Evolutionary conservation across 805 yeast genomes (phyloP).

Genomic region (Yamadazyma laniorum): DNA sequence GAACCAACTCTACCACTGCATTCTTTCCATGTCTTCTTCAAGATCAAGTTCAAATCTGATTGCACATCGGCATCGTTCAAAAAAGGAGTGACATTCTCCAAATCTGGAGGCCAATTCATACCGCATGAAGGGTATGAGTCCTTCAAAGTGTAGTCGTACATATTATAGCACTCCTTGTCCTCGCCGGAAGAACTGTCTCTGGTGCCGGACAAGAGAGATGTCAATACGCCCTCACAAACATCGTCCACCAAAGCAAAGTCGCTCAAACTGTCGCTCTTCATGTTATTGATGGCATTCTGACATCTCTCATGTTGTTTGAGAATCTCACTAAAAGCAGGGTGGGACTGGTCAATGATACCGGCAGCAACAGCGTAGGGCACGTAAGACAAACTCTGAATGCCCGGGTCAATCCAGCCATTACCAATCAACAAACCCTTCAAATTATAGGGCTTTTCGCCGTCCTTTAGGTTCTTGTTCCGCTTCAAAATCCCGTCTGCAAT

Average conservation of each 20-base stretch:
- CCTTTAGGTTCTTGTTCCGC: constrained; percentile 32
- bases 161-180: constrained; percentile 66
- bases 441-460: constrained; percentile 29
- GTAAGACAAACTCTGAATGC: constrained; percentile 76
- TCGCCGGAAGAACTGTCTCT: constrained; percentile 22
- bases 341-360: constrained; percentile 48
- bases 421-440: constrained; percentile 76
- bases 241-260: constrained; percentile 24
- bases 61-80: constrained; percentile 47
- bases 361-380: constrained; percentile 65
- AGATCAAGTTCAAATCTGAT: constrained; percentile 47
- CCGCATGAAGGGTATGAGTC: constrained; percentile 89
- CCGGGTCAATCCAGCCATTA: constrained; percentile 94
- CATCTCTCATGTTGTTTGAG: constrained; percentile 56
- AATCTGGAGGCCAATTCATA: constrained; percentile 81
- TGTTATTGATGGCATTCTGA: constrained; percentile 48
- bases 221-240: constrained; percentile 51
- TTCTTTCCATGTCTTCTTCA: constrained; percentile 63
- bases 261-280: constrained; percentile 16
- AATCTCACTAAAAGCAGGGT: constrained; percentile 40
- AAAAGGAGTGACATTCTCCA: constrained; percentile 49
- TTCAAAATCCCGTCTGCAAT: constrained; percentile 63
- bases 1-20: constrained; percentile 63
- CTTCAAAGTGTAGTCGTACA: constrained; percentile 72
- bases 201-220: constrained; percentile 33